Evolutionary conservation across 2,329 filamentous ascomycete genomes (phyloP).

Genomic region (Phaeophleospora eucalypticola): DNA sequence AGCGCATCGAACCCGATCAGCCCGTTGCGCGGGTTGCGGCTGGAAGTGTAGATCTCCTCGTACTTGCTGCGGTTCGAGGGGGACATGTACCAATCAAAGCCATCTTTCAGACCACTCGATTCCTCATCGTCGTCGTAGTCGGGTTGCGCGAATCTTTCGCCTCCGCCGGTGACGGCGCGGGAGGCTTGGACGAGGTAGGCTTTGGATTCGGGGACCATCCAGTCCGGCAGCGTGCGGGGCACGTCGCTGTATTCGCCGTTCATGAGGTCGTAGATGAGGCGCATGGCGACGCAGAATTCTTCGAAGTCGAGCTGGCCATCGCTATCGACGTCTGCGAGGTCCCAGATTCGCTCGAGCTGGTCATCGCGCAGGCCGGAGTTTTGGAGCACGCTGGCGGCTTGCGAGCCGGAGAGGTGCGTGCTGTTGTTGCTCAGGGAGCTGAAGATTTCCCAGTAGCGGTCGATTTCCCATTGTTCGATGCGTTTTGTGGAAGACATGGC

Average conservation of each 20-base stretch:
- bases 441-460: slow-evolving; percentile 79
- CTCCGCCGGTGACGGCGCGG: slow-evolving; percentile 72
- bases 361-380: slow-evolving; percentile 69
- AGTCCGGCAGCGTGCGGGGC: slow-evolving; percentile 81
- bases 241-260: slow-evolving; percentile 93
- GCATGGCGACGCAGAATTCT: slow-evolving; percentile 98
- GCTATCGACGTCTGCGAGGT: slow-evolving; percentile 92
- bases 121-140: slow-evolving; percentile 75
- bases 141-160: slow-evolving; percentile 78
- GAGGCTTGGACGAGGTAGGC: slow-evolving; percentile 82
- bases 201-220: slow-evolving; percentile 95
- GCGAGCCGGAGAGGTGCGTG: slow-evolving; percentile 62
- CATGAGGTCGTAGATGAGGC: slow-evolving; percentile 92
- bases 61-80: slow-evolving; percentile 89
- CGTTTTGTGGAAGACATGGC: slow-evolving; percentile 42
- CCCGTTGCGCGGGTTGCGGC: slow-evolving; percentile 73
- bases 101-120: slow-evolving; percentile 80
- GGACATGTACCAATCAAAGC: slow-evolving; percentile 99
- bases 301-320: slow-evolving; percentile 98
- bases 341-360: slow-evolving; percentile 97
- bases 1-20: slow-evolving; percentile 71
- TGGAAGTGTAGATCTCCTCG: slow-evolving; percentile 94
- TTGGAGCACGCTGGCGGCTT: slow-evolving; percentile 68
- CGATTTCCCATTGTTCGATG: slow-evolving; percentile 70
- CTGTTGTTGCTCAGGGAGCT: slow-evolving; percentile 62